Base-by-base conservation (phyloP, 805 yeast species). In the Sungouiella blattae region DNA sequence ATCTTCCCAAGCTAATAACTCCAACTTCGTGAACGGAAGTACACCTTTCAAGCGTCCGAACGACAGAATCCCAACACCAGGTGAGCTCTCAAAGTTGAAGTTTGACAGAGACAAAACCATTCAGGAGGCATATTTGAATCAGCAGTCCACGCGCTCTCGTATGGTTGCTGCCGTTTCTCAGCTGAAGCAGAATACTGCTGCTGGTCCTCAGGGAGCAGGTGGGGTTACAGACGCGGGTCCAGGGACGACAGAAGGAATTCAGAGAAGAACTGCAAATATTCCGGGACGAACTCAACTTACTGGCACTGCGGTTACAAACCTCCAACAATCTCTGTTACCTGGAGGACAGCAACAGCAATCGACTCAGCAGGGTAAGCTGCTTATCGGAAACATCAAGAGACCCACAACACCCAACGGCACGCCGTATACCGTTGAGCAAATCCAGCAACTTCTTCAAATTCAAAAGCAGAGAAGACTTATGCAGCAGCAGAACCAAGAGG, bases 21-120 rank as follows among this genome's bases (percentile, higher is more conserved):
- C 30, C 37, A 4, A 18, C 33, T 2, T 17, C 35, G 26, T 35
- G 33, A n/a, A 26, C 8, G 15, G 11, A 4, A 13, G 11, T 13
- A 6, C 22, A 6, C 32, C 26, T 12, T 30, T 36, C 15, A 56
- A 63, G 62, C 43, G 69, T 63, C 36, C 69, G 43, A 47, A 41
- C 38, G 77, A 76, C 41, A 76, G 84, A 2, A 50, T 57, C 4
- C 71, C 73, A 2, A 76, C 94, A 0, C 97, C 98, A 0, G 78
- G 83, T 9, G 96, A 89, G 51, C 72, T 91, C 52, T 77, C 96
- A 0, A 77, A 77, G 42, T 62, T 93, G 64, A 91, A 91, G 58
- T 78, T 69, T 46, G 96, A 91, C 45, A 71, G 95, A 39, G 98
- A 91, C 51, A 82, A 80, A 56, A 82, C 93, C 0, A 73, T 84